These are phyloP conservation scores for Bonia amplexicaulis DNA, from an alignment of 176 grass and related monocot species.

Conservation along the genomic window DNA sequence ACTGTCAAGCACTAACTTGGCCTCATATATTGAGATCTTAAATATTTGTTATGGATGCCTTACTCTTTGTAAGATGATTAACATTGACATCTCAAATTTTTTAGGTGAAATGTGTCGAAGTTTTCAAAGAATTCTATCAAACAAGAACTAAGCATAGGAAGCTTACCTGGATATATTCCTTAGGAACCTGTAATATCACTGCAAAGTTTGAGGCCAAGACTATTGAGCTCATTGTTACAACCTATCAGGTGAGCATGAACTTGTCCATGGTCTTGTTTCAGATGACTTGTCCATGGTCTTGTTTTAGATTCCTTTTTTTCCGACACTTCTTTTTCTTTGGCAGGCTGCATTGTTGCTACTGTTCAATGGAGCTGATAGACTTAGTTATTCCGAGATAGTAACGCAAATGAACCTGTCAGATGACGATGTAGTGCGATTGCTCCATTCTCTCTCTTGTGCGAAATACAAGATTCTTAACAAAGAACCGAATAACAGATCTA, in stretches of 20 bases:
- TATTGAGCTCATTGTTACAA: slow-evolving; percentile 74
- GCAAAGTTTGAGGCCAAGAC: slow-evolving; percentile 65
- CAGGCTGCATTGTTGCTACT: slow-evolving; percentile 67
- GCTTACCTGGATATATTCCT: slow-evolving; percentile 87
- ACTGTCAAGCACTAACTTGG: not conserved
- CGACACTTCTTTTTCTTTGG: not conserved
- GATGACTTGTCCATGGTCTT: not conserved
- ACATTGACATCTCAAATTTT: not conserved
- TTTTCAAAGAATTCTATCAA: slow-evolving; percentile 89
- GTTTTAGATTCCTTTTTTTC: not conserved
- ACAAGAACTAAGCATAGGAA: slow-evolving; percentile 85
- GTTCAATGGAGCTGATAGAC: slow-evolving; percentile 52
- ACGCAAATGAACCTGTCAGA: slow-evolving; percentile 76
- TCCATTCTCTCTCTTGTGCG: slow-evolving; percentile 78
- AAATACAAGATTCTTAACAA: slow-evolving; percentile 79
- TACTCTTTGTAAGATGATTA: not conserved
- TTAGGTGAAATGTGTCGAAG: slow-evolving; percentile 88
- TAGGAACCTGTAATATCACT: slow-evolving; percentile 65
- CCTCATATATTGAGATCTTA: not conserved
- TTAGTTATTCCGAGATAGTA: slow-evolving; percentile 81
- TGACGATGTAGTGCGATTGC: slow-evolving; percentile 75
- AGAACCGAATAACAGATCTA: slow-evolving; percentile 67
- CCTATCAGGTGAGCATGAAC: slow-evolving; percentile 63
- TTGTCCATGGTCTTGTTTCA: not conserved
- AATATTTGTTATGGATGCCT: not conserved